Evolutionary conservation across 305 asterid genomes (phyloP).

Genomic region (Rubia balearica): DNA sequence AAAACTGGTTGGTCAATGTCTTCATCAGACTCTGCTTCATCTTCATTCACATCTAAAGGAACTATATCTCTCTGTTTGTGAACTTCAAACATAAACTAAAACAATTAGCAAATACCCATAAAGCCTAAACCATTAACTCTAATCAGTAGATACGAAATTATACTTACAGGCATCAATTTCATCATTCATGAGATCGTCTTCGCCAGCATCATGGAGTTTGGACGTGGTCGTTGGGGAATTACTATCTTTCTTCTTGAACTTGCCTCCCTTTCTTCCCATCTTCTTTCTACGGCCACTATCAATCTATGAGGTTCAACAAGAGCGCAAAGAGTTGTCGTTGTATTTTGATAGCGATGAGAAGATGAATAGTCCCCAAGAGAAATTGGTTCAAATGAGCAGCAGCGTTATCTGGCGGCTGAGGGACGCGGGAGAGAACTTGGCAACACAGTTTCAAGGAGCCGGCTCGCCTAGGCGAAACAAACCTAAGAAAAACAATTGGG

Average conservation of each 20-base stretch:
- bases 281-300: not conserved
- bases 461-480: too few relatives aligned
- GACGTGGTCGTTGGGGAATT: constrained; percentile 16
- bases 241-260: constrained; percentile 24
- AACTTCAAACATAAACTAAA: constrained; percentile 36
- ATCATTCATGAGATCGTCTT: constrained; percentile 36
- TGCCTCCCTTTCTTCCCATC: constrained; percentile 33
- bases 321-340: not conserved
- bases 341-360: not conserved
- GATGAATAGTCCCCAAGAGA: too few relatives aligned
- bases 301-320: not conserved
- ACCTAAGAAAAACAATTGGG: too few relatives aligned
- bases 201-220: constrained; percentile 16
- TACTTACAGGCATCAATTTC: constrained; percentile 32
- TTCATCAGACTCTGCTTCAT: constrained; percentile 61
- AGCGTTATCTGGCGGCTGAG: too few relatives aligned
- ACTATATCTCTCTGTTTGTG: constrained; percentile 80
- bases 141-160: not conserved
- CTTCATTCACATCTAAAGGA: constrained; percentile 57
- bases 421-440: too few relatives aligned
- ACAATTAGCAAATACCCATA: not conserved
- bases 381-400: too few relatives aligned
- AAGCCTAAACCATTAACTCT: not conserved
- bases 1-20: constrained; percentile 71
- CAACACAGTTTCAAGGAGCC: too few relatives aligned